These are phyloP conservation scores for Lachancea sp. DNA, from an alignment of 805 yeast species.

Conservation along the genomic window DNA sequence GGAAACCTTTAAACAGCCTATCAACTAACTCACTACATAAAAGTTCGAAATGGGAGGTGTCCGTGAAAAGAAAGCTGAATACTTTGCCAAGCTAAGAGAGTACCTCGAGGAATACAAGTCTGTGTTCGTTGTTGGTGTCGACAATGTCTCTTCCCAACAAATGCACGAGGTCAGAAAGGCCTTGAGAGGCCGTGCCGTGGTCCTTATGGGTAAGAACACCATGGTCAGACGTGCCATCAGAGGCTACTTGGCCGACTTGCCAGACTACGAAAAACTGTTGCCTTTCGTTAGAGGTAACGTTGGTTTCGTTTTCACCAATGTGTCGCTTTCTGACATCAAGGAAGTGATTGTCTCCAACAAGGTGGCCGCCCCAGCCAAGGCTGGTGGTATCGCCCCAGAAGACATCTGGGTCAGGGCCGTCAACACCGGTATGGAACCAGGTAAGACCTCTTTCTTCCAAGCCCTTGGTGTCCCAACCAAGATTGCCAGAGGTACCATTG, in stretches of 20 bases:
- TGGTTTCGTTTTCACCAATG: constrained; percentile 99
- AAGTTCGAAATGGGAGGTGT: constrained; percentile 98
- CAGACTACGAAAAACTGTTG: constrained; percentile 91
- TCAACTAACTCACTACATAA: constrained; percentile 56
- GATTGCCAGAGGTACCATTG: constrained; percentile 99
- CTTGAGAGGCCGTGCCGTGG: constrained; percentile 90
- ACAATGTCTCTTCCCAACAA: constrained; percentile 99
- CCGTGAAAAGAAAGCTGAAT: constrained; percentile 95
- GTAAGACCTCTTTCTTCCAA: constrained; percentile 99
- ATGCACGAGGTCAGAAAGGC: constrained; percentile 99
- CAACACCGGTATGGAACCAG: constrained; percentile 99
- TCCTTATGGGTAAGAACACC: constrained; percentile 99
- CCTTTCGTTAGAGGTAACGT: constrained; percentile 97
- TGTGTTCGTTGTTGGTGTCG: constrained; percentile 98
- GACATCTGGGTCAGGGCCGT: constrained; percentile 98
- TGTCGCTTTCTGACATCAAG: constrained; percentile 86
- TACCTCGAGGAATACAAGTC: constrained; percentile 96
- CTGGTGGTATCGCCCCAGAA: constrained; percentile 98
- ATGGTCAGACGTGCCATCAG: constrained; percentile 99
- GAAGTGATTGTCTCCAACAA: constrained; percentile 82
- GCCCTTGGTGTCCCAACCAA: constrained; percentile 99
- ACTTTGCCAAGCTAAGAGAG: constrained; percentile 92
- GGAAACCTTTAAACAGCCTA: constrained; percentile 83
- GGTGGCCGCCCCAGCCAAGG: constrained; percentile 99
- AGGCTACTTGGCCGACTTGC: constrained; percentile 87